Percentiles rank a stretch among this genome's conserved stretches.
Evolutionary conservation across 2,329 filamentous ascomycete species (phyloP).

Genomic region (Fusarium siculi): DNA sequence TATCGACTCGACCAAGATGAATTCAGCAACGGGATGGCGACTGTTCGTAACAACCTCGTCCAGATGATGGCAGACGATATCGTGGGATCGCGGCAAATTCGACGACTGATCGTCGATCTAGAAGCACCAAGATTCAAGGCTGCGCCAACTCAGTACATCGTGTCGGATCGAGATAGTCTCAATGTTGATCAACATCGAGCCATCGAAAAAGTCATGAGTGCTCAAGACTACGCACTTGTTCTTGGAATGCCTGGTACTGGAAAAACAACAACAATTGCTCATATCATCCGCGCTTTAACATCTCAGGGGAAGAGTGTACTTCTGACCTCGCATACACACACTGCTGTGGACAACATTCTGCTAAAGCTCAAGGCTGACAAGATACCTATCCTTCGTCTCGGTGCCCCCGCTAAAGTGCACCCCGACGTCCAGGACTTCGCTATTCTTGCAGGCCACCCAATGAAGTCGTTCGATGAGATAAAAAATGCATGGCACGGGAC

Average conservation of each 20-base stretch:
- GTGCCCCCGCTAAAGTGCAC: slow-evolving; percentile 86
- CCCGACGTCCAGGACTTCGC: slow-evolving; percentile 88
- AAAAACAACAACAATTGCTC: slow-evolving; percentile 97
- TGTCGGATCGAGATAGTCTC: slow-evolving; percentile 72
- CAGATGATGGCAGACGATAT: slow-evolving; percentile 87
- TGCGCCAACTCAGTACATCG: slow-evolving; percentile 69
- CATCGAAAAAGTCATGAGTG: slow-evolving; percentile 95
- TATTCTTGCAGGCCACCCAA: slow-evolving; percentile 78
- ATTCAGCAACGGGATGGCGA: slow-evolving; percentile 97
- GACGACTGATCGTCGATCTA: slow-evolving; percentile 83
- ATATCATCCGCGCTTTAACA: slow-evolving; percentile 92
- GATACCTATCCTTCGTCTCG: slow-evolving; percentile 85
- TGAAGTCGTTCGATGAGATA: slow-evolving; percentile 83
- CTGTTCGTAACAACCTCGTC: slow-evolving; percentile 91
- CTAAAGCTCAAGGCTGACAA: slow-evolving; percentile 86
- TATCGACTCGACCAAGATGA: slow-evolving; percentile 98
- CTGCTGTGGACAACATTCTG: slow-evolving; percentile 97
- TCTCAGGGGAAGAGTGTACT: slow-evolving; percentile 92
- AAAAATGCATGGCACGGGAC: slow-evolving; percentile 85
- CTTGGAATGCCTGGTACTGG: slow-evolving; percentile 98
- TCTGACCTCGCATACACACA: slow-evolving; percentile 95
- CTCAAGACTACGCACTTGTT: slow-evolving; percentile 94
- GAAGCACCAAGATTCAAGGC: slow-evolving; percentile 78
- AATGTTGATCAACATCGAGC: slow-evolving; percentile 89
- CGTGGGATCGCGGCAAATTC: slow-evolving; percentile 76